A percentile compares a stretch with the other conserved stretches of the same genome.
Evolutionary conservation across 2,329 filamentous ascomycete genomes (phyloP).

Genomic region (Zasmidium cellare): DNA sequence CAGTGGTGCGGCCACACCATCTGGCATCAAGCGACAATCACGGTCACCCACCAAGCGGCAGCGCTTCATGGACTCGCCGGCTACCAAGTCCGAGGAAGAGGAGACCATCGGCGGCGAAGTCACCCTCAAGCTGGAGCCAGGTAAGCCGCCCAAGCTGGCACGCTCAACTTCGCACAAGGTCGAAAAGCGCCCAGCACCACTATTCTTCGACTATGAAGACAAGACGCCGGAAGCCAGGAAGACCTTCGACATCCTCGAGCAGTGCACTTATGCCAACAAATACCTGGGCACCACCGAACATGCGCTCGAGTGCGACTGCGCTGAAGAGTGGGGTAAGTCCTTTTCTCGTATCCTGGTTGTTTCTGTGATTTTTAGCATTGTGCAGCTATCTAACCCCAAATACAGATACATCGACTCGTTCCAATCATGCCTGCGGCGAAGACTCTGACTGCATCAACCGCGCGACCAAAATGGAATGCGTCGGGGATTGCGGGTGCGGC

Average conservation of each 20-base stretch:
- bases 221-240: constrained; percentile 72
- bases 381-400: constrained; percentile 2
- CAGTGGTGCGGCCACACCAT: constrained; percentile 24
- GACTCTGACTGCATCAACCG: constrained; percentile 99
- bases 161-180: constrained; percentile 74
- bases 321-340: constrained; percentile 86
- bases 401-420: constrained; percentile 50
- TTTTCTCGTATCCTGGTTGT: constrained; percentile 14
- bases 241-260: constrained; percentile 76
- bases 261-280: constrained; percentile 90
- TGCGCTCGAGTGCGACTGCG: constrained; percentile 92
- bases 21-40: constrained; percentile 21
- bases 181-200: constrained; percentile 59
- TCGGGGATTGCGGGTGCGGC: constrained; percentile 84
- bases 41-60: constrained; percentile 28
- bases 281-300: constrained; percentile 88
- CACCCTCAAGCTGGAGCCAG: constrained; percentile 62
- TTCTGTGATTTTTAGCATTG: neutral
- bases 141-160: constrained; percentile 68
- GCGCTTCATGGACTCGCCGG: constrained; percentile 38
- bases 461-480: constrained; percentile 95
- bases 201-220: constrained; percentile 76
- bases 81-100: constrained; percentile 45
- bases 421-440: constrained; percentile 86
- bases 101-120: constrained; percentile 62